These are phyloP conservation scores for Aspergillus taichungensis DNA, from an alignment of 495 filamentous ascomycete species.

Conservation along the genomic window DNA sequence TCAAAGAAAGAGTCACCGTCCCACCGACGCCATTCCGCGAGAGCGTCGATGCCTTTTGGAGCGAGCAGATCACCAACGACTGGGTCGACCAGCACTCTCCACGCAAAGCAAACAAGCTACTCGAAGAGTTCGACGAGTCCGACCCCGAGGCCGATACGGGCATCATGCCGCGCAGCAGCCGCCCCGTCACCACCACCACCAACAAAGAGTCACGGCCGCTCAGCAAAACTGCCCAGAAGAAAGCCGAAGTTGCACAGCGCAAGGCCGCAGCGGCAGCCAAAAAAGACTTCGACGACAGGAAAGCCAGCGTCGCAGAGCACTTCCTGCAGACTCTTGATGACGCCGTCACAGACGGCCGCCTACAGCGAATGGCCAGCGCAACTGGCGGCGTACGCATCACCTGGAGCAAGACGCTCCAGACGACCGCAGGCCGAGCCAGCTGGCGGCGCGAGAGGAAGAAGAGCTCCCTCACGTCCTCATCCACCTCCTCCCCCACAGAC, in stretches of 20 bases:
- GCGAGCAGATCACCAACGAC: slow-evolving; percentile 59
- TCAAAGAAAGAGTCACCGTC: slow-evolving; percentile 37
- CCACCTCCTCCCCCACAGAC: background rate
- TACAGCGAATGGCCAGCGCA: slow-evolving; percentile 47
- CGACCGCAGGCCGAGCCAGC: slow-evolving; percentile 79
- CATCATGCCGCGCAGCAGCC: background rate
- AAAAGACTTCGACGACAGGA: slow-evolving; percentile 58
- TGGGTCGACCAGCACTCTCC: slow-evolving; percentile 80
- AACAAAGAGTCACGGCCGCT: slow-evolving; percentile 25
- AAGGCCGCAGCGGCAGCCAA: slow-evolving; percentile 37
- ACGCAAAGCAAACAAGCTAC: slow-evolving; percentile 36
- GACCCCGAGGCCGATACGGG: too few species aligned
- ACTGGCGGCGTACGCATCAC: slow-evolving; percentile 71
- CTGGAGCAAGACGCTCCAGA: slow-evolving; percentile 80
- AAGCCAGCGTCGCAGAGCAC: slow-evolving; percentile 53
- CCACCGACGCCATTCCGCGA: slow-evolving; percentile 53
- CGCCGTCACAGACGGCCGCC: slow-evolving; percentile 50
- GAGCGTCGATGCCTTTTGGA: slow-evolving; percentile 75
- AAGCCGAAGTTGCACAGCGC: slow-evolving; percentile 32
- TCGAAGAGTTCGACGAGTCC: slow-evolving; percentile 25
- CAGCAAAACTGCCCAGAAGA: slow-evolving; percentile 37
- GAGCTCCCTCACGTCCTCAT: slow-evolving; percentile 7
- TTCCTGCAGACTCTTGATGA: slow-evolving; percentile 72
- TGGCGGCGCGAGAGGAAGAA: slow-evolving; percentile 59
- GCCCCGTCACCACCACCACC: slow-evolving; percentile 7